Percentiles rank a stretch among this genome's conserved stretches.
phyloP scores from a whole-genome alignment of 768 basidiomycete species.

The Boletus rubescentipes region DNA sequence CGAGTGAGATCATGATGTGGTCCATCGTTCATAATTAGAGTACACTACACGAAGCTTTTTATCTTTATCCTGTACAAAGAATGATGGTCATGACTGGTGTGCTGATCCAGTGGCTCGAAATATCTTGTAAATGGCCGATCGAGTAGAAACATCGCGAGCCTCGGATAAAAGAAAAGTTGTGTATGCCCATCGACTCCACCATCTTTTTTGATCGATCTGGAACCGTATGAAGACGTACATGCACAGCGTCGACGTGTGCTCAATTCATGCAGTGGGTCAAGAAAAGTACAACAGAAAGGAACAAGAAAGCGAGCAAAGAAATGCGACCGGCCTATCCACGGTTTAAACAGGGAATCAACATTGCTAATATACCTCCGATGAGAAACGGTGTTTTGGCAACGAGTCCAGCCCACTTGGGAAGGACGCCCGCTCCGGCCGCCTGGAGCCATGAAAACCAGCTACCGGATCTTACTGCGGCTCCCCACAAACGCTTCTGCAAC shows the following conservation, averaged over 20 bases:
- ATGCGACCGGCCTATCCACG: neutral
- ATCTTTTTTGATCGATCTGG: no score
- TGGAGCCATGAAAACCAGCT: constrained; percentile 18
- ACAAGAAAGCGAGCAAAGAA: neutral
- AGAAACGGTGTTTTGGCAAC: neutral
- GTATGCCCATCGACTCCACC: no score
- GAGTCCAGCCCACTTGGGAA: constrained; percentile 2
- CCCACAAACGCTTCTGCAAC: constrained; percentile 6
- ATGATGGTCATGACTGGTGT: no score
- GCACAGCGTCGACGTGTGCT: neutral
- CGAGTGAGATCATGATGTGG: constrained; percentile 18
- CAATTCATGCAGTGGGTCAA: neutral
- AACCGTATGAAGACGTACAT: no score
- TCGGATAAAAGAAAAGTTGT: no score
- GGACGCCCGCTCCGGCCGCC: constrained; percentile 6
- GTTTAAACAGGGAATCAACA: neutral
- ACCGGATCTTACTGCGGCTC: neutral
- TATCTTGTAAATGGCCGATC: no score
- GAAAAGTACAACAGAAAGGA: neutral
- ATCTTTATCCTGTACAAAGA: no score
- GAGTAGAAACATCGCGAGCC: no score
- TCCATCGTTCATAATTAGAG: neutral
- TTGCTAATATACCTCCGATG: neutral
- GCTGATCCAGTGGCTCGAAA: no score
- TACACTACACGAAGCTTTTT: no score